phyloP scores from a whole-genome alignment of 192 early-diverging fungal species.

The Umbelopsis sp. region DNA sequence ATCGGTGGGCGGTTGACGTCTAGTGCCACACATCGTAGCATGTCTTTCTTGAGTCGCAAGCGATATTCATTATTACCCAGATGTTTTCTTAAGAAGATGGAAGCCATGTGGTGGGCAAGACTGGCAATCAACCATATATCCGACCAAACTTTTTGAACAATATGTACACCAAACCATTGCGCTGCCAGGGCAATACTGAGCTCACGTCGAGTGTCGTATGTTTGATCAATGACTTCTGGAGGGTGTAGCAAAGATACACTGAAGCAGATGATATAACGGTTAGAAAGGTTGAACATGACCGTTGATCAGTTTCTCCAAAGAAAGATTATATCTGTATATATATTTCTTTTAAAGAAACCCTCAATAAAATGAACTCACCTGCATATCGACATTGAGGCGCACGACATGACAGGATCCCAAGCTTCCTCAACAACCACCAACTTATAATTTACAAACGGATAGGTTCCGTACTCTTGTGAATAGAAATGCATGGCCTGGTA shows the following conservation, averaged over 20 bases:
- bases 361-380: slow-evolving; percentile 35
- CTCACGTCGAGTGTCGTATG: slow-evolving; percentile 75
- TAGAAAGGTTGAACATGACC: too few species aligned
- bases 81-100: slow-evolving; percentile 75
- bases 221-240: slow-evolving; percentile 82
- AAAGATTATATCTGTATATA: too few species aligned
- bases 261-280: too few species aligned
- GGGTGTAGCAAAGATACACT: slow-evolving; percentile 64
- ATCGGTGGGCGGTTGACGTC: slow-evolving; percentile 90
- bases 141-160: slow-evolving; percentile 67
- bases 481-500: slow-evolving; percentile 77
- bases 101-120: slow-evolving; percentile 74
- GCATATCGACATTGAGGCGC: slow-evolving; percentile 81
- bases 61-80: slow-evolving; percentile 90
- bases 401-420: slow-evolving; percentile 63
- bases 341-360: slow-evolving; percentile 54
- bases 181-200: slow-evolving; percentile 73
- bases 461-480: slow-evolving; percentile 86
- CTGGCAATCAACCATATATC: slow-evolving; percentile 92
- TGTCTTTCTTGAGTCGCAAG: slow-evolving; percentile 84
- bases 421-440: slow-evolving; percentile 87
- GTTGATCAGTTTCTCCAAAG: too few species aligned
- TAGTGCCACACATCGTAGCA: slow-evolving; percentile 74
- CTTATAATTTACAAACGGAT: slow-evolving; percentile 84
- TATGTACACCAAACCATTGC: slow-evolving; percentile 96